A percentile compares a stretch with the other conserved stretches of the same genome.
Evolutionary conservation across 208 protist genomes (phyloP).

Genomic region (Zelonia costaricensis): DNA sequence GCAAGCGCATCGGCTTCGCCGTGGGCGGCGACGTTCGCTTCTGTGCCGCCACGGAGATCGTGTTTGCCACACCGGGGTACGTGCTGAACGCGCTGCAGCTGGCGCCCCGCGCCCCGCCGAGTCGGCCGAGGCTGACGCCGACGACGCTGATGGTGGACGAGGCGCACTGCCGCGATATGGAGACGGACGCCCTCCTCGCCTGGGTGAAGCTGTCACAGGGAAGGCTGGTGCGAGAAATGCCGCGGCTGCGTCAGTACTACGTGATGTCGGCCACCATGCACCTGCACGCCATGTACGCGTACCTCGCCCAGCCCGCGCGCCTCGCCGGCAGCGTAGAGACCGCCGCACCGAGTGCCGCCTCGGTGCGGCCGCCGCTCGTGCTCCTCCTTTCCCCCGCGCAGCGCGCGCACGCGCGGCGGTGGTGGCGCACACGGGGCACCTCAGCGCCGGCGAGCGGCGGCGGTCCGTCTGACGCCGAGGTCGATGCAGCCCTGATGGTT

Average conservation of each 20-base stretch:
- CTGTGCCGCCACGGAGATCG: slow-evolving; percentile 58
- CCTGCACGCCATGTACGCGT: slow-evolving; percentile 42
- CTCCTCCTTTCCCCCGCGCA: slow-evolving; percentile 23
- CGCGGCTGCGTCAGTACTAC: slow-evolving; percentile 44
- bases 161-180: slow-evolving; percentile 70
- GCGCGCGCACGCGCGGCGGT: slow-evolving; percentile 8
- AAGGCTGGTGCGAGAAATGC: no score
- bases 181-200: slow-evolving; percentile 70
- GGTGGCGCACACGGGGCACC: slow-evolving; percentile 16
- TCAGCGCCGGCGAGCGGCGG: no score
- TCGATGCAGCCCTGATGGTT: not conserved
- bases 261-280: slow-evolving; percentile 82
- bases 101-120: not conserved
- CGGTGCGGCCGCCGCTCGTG: not conserved
- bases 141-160: slow-evolving; percentile 83
- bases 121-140: slow-evolving; percentile 27
- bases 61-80: slow-evolving; percentile 79
- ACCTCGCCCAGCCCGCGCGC: slow-evolving; percentile 36
- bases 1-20: slow-evolving; percentile 72
- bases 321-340: slow-evolving; percentile 17
- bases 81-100: slow-evolving; percentile 50
- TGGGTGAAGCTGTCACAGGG: slow-evolving; percentile 37
- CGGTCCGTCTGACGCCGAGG: not conserved
- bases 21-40: slow-evolving; percentile 59
- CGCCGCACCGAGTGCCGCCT: not conserved